A percentile compares a stretch with the other conserved stretches of the same genome.
These are phyloP conservation scores for Candida lessepsii DNA, from an alignment of 805 yeast genomes.

Conservation along the genomic window DNA sequence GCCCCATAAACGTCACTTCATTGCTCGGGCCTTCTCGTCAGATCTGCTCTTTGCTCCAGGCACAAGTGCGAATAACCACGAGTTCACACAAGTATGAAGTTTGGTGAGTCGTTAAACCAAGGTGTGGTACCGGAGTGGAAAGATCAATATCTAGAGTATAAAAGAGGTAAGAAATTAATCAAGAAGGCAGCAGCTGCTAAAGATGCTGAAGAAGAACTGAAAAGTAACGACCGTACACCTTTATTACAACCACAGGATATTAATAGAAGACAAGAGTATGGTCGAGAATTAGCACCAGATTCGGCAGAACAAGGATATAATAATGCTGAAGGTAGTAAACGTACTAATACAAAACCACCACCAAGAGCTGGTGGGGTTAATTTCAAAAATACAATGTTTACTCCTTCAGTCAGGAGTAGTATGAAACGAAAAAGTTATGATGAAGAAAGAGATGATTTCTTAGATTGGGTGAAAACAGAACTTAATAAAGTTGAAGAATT, in stretches of 20 bases:
- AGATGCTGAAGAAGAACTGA: conserved; percentile 5
- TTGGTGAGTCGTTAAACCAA: conserved; percentile 63
- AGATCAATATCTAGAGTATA: conserved; percentile 73
- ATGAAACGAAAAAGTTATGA: conserved; percentile 5
- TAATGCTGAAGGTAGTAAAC: background rate
- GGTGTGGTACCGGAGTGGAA: conserved; percentile 87
- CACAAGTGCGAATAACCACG: conserved; percentile 2
- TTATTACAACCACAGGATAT: conserved; percentile 18
- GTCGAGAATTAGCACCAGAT: conserved; percentile 3
- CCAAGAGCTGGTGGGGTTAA: background rate
- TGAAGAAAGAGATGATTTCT: conserved; percentile 34
- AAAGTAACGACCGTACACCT: conserved; percentile 26
- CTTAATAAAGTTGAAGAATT: conserved; percentile 59
- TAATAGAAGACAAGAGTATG: background rate
- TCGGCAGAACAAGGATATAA: background rate
- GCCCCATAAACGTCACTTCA: no score
- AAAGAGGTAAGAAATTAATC: conserved; percentile 54
- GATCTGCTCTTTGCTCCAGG: no score
- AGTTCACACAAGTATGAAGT: conserved; percentile 51
- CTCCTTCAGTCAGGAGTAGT: conserved; percentile 3
- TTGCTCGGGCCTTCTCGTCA: no score
- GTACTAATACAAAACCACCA: background rate
- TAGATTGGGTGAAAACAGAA: conserved; percentile 67
- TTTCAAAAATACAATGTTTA: conserved; percentile 12
- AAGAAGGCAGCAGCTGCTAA: conserved; percentile 31